Evolutionary conservation across 495 filamentous ascomycete species (phyloP).

Genomic region (Penicillium fimorum): DNA sequence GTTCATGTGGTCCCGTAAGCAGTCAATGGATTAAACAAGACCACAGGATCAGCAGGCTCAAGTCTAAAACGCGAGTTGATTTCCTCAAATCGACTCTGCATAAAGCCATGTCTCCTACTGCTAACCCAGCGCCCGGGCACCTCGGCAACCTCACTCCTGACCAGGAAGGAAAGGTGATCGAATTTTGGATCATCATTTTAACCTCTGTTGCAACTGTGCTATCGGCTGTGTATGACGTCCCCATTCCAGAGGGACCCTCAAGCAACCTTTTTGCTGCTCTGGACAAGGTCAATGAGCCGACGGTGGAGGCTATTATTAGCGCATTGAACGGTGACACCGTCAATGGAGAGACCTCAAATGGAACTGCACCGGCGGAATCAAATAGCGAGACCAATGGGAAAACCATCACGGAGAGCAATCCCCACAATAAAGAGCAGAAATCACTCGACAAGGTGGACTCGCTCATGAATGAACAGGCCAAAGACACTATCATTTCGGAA

Average conservation of each 20-base stretch:
- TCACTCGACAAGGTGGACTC: conserved; percentile 23
- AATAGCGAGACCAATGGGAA: neutral
- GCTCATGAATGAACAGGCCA: conserved; percentile 18
- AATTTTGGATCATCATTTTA: conserved; percentile 24
- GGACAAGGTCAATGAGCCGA: conserved; percentile 21
- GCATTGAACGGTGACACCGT: conserved; percentile 15
- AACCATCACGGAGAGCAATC: neutral
- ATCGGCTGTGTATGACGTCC: conserved; percentile 19
- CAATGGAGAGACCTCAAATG: neutral
- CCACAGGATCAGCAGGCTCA: neutral
- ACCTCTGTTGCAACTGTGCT: conserved; percentile 17
- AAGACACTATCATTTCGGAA: conserved; percentile 14
- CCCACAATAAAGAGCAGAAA: conserved; percentile 11
- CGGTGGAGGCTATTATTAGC: conserved; percentile 19
- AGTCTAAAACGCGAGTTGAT: neutral
- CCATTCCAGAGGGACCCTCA: conserved; percentile 14
- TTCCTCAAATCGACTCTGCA: neutral
- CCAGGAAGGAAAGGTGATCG: conserved; percentile 20
- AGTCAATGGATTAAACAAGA: conserved; percentile 2
- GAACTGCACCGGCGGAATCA: neutral
- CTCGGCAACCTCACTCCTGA: conserved; percentile 18
- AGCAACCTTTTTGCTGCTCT: conserved; percentile 20
- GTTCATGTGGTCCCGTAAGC: conserved; percentile 1
- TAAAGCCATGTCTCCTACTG: conserved; percentile 14
- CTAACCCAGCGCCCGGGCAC: conserved; percentile 11